phyloP scores from a whole-genome alignment of 164 flowering plant genomes.

The Euptelea pleiosperma region DNA sequence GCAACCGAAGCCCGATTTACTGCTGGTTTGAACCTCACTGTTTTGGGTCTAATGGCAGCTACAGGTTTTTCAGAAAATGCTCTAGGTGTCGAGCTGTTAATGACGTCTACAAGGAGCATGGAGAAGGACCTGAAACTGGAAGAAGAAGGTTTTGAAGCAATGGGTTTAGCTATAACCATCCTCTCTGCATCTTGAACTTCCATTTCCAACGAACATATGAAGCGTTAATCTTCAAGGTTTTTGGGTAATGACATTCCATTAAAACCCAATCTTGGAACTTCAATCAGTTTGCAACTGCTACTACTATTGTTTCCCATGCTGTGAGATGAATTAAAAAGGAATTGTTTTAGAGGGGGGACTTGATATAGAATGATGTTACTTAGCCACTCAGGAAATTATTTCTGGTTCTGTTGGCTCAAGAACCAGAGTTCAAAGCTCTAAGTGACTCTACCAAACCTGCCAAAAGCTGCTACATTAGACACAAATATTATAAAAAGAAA shows the following conservation, averaged over 20 bases:
- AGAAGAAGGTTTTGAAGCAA: conserved; percentile 79
- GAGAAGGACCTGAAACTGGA: conserved; percentile 66
- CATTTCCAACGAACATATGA: conserved; percentile 35
- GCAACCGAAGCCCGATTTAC: conserved; percentile 28
- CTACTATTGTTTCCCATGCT: not conserved
- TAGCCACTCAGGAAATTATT: not conserved
- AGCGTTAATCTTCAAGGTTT: conserved; percentile 11
- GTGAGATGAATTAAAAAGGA: conserved; percentile 2
- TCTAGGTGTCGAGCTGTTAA: conserved; percentile 49
- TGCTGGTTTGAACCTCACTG: conserved; percentile 62
- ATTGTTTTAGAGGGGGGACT: not conserved
- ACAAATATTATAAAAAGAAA: not conserved
- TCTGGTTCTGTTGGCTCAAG: conserved; percentile 6
- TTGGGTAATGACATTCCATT: conserved; percentile 1
- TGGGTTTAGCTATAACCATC: conserved; percentile 69
- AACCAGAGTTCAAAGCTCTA: not conserved
- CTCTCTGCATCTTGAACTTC: conserved; percentile 66
- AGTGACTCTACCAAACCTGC: conserved; percentile 8
- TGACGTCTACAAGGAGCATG: conserved; percentile 67
- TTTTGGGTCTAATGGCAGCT: conserved; percentile 81
- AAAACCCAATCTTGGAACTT: not conserved
- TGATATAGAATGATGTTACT: no score
- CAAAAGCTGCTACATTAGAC: not conserved
- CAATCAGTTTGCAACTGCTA: conserved; percentile 2
- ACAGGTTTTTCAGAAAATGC: conserved; percentile 42